Conservation (phyloP, 768 basidiomycete genomes). For the Leucogyrophana mollusca region DNA sequence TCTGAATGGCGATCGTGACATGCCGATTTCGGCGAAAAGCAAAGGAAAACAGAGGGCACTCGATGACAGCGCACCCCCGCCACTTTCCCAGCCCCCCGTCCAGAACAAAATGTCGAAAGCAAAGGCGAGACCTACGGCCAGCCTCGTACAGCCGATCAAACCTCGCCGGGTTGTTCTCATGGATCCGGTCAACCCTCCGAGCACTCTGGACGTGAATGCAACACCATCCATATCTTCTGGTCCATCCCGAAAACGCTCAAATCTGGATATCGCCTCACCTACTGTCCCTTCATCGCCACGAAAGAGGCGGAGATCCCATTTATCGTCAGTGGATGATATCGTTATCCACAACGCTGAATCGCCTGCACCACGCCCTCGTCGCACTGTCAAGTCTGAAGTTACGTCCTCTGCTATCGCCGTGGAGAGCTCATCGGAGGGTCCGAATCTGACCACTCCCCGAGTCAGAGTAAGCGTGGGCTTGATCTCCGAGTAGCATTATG, state of each 20-base stretch:
- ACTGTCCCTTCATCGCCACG: constrained; percentile 15
- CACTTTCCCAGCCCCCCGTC: neutral
- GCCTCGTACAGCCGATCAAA: neutral
- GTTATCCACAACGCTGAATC: too few species aligned
- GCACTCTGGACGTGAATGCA: neutral
- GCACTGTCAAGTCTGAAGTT: neutral
- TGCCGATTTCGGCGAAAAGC: constrained; percentile 23
- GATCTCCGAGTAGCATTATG: too few species aligned
- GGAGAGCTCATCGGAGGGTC: too few species aligned
- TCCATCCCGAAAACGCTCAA: constrained; percentile 26
- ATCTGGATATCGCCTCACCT: constrained; percentile 16
- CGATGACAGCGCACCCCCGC: constrained; percentile 1
- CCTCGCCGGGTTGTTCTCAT: neutral
- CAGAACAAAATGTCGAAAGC: constrained; percentile 25
- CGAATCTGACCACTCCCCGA: too few species aligned
- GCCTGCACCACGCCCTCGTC: constrained; percentile 4
- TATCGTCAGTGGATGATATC: neutral
- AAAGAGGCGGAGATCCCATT: constrained; percentile 27
- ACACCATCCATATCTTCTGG: constrained; percentile 8
- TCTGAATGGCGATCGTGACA: constrained; percentile 1
- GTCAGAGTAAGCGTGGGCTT: too few species aligned
- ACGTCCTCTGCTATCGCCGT: too few species aligned
- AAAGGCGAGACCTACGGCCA: constrained; percentile 12
- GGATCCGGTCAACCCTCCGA: too few species aligned
- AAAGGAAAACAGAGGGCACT: constrained; percentile 32